Evolutionary conservation across 371 early-diverging fungal species (phyloP).

Genomic region (Mortierella sp.): DNA sequence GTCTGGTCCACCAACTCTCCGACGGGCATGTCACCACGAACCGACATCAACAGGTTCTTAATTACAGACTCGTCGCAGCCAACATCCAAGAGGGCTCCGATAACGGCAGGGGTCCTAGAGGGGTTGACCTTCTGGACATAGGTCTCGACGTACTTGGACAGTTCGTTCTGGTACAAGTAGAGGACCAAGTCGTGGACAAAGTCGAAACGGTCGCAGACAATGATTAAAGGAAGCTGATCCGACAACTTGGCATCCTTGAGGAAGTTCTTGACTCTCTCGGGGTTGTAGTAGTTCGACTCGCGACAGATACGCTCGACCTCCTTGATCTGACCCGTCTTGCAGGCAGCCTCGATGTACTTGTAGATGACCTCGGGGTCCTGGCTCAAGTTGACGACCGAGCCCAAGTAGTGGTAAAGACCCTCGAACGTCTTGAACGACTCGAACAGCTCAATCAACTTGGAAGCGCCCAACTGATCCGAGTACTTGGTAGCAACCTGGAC

Average conservation of each 20-base stretch:
- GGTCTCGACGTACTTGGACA: constrained; percentile 96
- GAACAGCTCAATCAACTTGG: constrained; percentile 90
- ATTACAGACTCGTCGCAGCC: constrained; percentile 96
- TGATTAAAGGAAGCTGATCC: constrained; percentile 97
- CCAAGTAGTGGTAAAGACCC: constrained; percentile 92
- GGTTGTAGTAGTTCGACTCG: constrained; percentile 95
- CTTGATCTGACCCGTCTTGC: constrained; percentile 93
- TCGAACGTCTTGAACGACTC: constrained; percentile 94
- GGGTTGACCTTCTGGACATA: constrained; percentile 98
- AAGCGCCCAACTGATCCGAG: constrained; percentile 92
- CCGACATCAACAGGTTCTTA: constrained; percentile 88
- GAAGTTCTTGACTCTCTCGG: constrained; percentile 98
- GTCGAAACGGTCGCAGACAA: constrained; percentile 97
- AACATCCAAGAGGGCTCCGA: constrained; percentile 98
- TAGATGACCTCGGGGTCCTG: constrained; percentile 96
- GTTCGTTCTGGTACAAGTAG: constrained; percentile 92
- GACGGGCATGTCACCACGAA: constrained; percentile 85
- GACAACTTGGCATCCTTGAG: constrained; percentile 96
- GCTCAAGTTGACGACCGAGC: constrained; percentile 94
- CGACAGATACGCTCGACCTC: constrained; percentile 98
- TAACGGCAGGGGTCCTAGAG: constrained; percentile 92
- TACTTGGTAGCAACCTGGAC: constrained; percentile 97
- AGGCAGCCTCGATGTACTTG: constrained; percentile 98
- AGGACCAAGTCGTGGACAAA: constrained; percentile 98
- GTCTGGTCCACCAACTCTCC: constrained; percentile 92